Percentiles rank a stretch among this genome's conserved stretches.
Evolutionary conservation across 2,329 filamentous ascomycete genomes (phyloP).

Genomic region (Hypomyces rosellus): DNA sequence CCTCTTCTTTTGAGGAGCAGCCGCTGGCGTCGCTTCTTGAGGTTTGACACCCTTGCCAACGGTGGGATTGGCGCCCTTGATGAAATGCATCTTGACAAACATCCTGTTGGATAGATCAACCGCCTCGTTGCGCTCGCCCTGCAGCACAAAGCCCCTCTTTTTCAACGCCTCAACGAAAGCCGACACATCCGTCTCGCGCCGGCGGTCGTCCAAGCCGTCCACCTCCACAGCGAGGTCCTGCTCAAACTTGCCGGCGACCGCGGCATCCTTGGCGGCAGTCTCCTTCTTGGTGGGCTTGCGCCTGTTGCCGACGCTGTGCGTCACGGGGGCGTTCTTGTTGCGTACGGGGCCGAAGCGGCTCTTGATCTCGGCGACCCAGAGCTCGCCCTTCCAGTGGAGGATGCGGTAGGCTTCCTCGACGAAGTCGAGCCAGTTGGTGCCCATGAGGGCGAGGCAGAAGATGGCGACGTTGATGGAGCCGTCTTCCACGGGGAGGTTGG

Average conservation of each 20-base stretch:
- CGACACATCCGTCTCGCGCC: conserved; percentile 75
- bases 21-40: conserved; percentile 43
- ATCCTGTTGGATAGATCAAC: conserved; percentile 90
- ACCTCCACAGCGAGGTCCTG: conserved; percentile 62
- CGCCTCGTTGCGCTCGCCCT: conserved; percentile 51
- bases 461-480: conserved; percentile 78
- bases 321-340: conserved; percentile 39
- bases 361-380: conserved; percentile 98
- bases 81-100: conserved; percentile 96
- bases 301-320: conserved; percentile 66
- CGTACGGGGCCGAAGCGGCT: conserved; percentile 60
- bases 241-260: conserved; percentile 43
- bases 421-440: conserved; percentile 96
- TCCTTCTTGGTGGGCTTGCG: conserved; percentile 38
- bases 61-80: conserved; percentile 70
- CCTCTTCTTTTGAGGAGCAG: conserved; percentile 34
- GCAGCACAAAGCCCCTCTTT: conserved; percentile 78
- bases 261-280: conserved; percentile 37
- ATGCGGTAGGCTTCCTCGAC: conserved; percentile 93
- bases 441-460: conserved; percentile 96
- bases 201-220: conserved; percentile 57
- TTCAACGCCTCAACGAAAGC: conserved; percentile 80
- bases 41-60: conserved; percentile 65
- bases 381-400: conserved; percentile 87
- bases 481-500: conserved; percentile 69